These are phyloP conservation scores for Aspergillus hortae DNA, from an alignment of 2,329 filamentous ascomycete genomes.

Conservation along the genomic window DNA sequence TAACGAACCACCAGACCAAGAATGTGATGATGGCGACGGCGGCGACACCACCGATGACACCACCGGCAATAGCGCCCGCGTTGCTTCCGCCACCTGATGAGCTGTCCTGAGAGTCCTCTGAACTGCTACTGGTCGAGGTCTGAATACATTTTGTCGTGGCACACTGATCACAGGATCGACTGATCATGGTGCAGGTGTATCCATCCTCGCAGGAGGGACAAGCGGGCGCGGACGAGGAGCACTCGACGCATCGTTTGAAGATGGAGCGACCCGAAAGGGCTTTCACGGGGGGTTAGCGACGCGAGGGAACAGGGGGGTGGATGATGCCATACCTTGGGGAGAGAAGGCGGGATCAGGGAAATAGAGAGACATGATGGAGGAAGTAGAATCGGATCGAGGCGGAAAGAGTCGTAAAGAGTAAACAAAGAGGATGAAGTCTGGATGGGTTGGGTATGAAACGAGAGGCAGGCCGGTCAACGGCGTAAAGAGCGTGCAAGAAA, in stretches of 20 bases:
- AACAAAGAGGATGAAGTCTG: conserved; percentile 1
- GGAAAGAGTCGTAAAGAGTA: conserved; percentile 4
- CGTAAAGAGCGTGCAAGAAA: conserved; percentile 17
- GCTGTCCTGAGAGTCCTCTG: conserved; percentile 7
- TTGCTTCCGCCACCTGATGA: conserved; percentile 54
- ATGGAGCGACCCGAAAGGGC: conserved; percentile 23
- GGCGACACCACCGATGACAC: conserved; percentile 80
- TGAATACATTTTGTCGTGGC: conserved; percentile 55
- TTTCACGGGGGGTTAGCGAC: conserved; percentile 2
- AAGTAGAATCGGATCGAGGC: conserved; percentile 1
- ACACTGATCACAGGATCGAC: conserved; percentile 59
- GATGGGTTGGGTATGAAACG: conserved; percentile 13
- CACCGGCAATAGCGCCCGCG: conserved; percentile 83
- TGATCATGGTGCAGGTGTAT: conserved; percentile 58
- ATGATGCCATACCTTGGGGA: conserved; percentile 17
- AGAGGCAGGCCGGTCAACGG: conserved; percentile 30
- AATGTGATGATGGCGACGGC: conserved; percentile 72
- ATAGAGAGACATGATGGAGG: conserved; percentile 27
- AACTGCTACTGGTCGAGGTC: conserved; percentile 36
- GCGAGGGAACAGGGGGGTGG: background rate
- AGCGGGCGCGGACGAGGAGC: conserved; percentile 49
- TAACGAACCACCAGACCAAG: conserved; percentile 81
- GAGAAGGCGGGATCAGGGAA: conserved; percentile 17
- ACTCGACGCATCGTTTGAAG: conserved; percentile 52
- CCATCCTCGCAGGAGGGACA: conserved; percentile 58